Evolutionary conservation across 768 basidiomycete genomes (phyloP).

Genomic region (Mycena galericulata): DNA sequence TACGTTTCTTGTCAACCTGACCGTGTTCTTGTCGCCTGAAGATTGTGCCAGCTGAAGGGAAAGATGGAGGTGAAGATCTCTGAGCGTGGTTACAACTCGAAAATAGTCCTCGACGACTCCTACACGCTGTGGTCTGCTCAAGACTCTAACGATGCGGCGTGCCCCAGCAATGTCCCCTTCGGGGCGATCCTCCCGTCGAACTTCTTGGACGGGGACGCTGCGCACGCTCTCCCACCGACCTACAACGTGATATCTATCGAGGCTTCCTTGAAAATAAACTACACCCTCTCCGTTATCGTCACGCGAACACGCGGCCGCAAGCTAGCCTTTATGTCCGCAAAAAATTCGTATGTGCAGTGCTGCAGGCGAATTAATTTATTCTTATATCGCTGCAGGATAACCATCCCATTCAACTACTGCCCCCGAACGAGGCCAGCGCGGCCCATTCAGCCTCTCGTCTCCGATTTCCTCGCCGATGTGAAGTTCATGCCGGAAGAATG

Average conservation of each 20-base stretch:
- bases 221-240: conserved; percentile 60
- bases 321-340: not conserved
- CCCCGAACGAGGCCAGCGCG: conserved; percentile 12
- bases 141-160: conserved; percentile 23
- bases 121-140: conserved; percentile 49
- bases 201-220: conserved; percentile 51
- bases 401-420: not conserved
- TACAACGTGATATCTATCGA: conserved; percentile 51
- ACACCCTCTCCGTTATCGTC: conserved; percentile 7
- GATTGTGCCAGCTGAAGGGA: conserved; percentile 51
- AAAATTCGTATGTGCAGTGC: conserved; percentile 20
- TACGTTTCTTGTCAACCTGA: conserved; percentile 30
- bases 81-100: conserved; percentile 45
- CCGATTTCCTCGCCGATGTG: conserved; percentile 9
- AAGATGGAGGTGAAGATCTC: conserved; percentile 52
- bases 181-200: conserved; percentile 59
- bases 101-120: conserved; percentile 44
- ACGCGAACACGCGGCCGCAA: not conserved
- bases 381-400: not conserved
- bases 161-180: conserved; percentile 54
- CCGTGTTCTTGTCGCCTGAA: not conserved
- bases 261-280: conserved; percentile 38
- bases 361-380: not conserved
- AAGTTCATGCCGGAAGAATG: conserved; percentile 21
- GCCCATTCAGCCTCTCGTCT: not conserved